Evolutionary conservation across 352 stramenopile genomes (phyloP).

Genomic region (Globisporangium perplexum): DNA sequence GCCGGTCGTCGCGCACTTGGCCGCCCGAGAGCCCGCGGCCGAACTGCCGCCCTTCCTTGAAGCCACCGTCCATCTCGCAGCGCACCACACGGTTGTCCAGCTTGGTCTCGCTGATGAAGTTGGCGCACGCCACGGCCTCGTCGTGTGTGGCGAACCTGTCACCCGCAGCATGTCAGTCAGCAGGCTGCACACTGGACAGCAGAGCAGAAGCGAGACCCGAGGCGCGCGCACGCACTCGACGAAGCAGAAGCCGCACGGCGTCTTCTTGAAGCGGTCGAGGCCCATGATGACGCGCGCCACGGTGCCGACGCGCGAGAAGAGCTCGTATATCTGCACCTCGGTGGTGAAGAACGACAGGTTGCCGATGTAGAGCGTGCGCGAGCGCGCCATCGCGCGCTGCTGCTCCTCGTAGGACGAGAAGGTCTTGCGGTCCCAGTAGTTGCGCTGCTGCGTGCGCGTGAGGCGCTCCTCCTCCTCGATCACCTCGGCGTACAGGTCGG

Average conservation of each 20-base stretch:
- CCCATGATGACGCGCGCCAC: slow-evolving; percentile 95
- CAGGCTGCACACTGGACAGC: no score
- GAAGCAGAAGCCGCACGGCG: slow-evolving; percentile 97
- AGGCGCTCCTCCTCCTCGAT: slow-evolving; percentile 58
- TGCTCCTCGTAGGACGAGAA: slow-evolving; percentile 91
- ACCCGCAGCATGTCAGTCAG: not conserved
- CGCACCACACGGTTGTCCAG: slow-evolving; percentile 85
- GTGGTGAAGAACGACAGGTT: slow-evolving; percentile 98
- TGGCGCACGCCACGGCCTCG: slow-evolving; percentile 65
- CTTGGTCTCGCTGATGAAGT: slow-evolving; percentile 86
- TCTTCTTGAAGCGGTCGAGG: slow-evolving; percentile 94
- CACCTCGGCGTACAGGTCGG: slow-evolving; percentile 39
- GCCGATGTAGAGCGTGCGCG: slow-evolving; percentile 94
- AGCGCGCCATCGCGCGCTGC: slow-evolving; percentile 89
- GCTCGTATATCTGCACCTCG: slow-evolving; percentile 92
- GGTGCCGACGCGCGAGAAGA: slow-evolving; percentile 92
- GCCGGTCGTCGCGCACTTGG: slow-evolving; percentile 81
- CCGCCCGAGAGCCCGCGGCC: slow-evolving; percentile 74
- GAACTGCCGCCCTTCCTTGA: slow-evolving; percentile 83
- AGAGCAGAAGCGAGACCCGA: not conserved
- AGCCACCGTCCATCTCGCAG: slow-evolving; percentile 87
- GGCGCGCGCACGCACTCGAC: slow-evolving; percentile 82
- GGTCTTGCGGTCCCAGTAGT: slow-evolving; percentile 95
- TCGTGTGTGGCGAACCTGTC: slow-evolving; percentile 62
- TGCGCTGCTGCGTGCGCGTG: slow-evolving; percentile 55